phyloP scores from a whole-genome alignment of 164 flowering plant species.

The Akebia trifoliata region DNA sequence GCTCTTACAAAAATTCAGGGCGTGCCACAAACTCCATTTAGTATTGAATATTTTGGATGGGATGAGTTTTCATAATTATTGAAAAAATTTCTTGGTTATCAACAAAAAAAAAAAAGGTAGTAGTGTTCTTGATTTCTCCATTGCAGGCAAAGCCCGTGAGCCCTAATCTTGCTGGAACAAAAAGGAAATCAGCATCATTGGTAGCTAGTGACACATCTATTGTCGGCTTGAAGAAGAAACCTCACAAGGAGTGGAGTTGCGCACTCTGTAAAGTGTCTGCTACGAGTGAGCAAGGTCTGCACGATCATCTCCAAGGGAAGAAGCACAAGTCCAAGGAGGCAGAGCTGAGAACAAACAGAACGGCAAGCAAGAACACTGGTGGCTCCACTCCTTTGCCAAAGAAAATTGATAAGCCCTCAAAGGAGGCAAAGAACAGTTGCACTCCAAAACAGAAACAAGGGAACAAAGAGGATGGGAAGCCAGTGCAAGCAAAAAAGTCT shows the following conservation, averaged over 20 bases:
- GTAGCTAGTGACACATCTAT: not conserved
- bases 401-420: slow-evolving; percentile 2
- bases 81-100: too few relatives aligned
- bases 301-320: slow-evolving; percentile 30
- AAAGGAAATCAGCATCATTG: slow-evolving; percentile 8
- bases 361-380: not conserved
- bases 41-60: too few relatives aligned
- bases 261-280: slow-evolving; percentile 28
- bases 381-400: not conserved
- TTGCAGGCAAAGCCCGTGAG: slow-evolving; percentile 17
- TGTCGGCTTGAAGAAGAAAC: slow-evolving; percentile 4
- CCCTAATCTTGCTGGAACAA: slow-evolving; percentile 5
- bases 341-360: not conserved
- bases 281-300: slow-evolving; percentile 21
- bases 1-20: too few relatives aligned
- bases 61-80: too few relatives aligned
- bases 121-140: not conserved
- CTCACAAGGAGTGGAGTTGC: slow-evolving; percentile 27
- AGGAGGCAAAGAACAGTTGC: not conserved
- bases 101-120: too few relatives aligned
- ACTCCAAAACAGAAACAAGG: slow-evolving; percentile 2
- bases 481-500: too few relatives aligned
- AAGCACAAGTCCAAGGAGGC: slow-evolving; percentile 31
- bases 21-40: too few relatives aligned
- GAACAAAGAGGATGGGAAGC: too few relatives aligned